phyloP scores from a whole-genome alignment of 1,139 yeast genomes.

The Torulaspora globosa region DNA sequence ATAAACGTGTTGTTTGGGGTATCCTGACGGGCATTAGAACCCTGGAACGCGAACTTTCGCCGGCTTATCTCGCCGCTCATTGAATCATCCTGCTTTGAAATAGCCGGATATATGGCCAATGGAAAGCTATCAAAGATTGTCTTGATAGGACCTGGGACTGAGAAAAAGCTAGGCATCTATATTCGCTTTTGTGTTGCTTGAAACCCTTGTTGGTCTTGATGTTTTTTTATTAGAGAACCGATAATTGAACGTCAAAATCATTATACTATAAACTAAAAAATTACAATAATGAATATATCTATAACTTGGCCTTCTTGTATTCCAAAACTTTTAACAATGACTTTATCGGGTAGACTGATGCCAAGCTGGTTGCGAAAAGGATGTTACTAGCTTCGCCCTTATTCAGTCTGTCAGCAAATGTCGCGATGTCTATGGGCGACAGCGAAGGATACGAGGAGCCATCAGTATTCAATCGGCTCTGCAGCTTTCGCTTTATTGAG shows the following conservation, averaged over 20 bases:
- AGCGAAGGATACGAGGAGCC: constrained; percentile 9
- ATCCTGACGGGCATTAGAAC: constrained; percentile 12
- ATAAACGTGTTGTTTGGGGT: constrained; percentile 18
- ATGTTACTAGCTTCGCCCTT: constrained; percentile 43
- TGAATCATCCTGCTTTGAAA: constrained; percentile 19
- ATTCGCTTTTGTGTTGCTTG: neutral
- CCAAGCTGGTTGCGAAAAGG: constrained; percentile 43
- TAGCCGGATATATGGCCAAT: constrained; percentile 19
- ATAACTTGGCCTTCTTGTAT: constrained; percentile 8
- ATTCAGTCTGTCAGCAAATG: constrained; percentile 30
- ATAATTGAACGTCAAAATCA: neutral
- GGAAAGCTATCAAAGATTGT: constrained; percentile 25
- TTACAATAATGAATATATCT: constrained; percentile 3
- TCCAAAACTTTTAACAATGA: constrained; percentile 22
- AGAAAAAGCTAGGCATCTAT: constrained; percentile 8
- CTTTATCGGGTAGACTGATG: constrained; percentile 32
- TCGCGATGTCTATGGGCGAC: constrained; percentile 23
- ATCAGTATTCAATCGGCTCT: constrained; percentile 16
- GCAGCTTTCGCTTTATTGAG: constrained; percentile 20
- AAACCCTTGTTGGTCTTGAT: neutral
- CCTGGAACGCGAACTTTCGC: constrained; percentile 20
- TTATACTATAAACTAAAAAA: neutral
- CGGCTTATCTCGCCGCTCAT: constrained; percentile 12
- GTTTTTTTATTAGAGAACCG: neutral
- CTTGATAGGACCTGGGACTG: constrained; percentile 23